A percentile compares a stretch with the other conserved stretches of the same genome.
Conservation (phyloP, 371 early-diverging fungal genomes). For the Capniomyces stellatus region DNA sequence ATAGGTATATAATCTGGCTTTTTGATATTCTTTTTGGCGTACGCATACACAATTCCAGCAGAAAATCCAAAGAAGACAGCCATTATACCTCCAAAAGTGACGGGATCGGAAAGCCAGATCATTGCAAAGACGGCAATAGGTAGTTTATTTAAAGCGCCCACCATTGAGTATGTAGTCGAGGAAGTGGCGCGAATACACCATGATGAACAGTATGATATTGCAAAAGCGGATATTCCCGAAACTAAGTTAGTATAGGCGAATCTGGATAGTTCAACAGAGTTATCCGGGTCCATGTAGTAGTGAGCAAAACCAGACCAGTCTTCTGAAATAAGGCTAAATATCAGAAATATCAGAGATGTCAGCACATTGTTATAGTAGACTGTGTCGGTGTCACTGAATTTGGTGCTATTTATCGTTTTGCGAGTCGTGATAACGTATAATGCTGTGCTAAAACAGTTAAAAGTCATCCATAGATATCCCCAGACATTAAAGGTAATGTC, state of each 20-base stretch:
- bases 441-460: conserved; percentile 85
- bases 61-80: conserved; percentile 70
- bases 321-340: conserved; percentile 61
- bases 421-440: conserved; percentile 81
- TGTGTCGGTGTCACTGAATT: conserved; percentile 86
- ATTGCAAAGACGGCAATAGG: conserved; percentile 92
- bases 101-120: conserved; percentile 77
- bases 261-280: conserved; percentile 21
- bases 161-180: conserved; percentile 97
- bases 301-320: conserved; percentile 34
- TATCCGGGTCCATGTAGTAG: conserved; percentile 19
- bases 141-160: conserved; percentile 97
- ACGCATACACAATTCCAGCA: conserved; percentile 65
- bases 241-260: conserved; percentile 55
- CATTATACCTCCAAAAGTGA: conserved; percentile 55
- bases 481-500: conserved; percentile 39
- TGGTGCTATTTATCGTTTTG: conserved; percentile 58
- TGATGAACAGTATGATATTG: conserved; percentile 77
- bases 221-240: conserved; percentile 74
- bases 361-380: conserved; percentile 95
- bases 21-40: conserved; percentile 44
- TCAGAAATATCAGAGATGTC: conserved; percentile 64
- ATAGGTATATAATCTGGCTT: no score
- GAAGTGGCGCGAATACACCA: conserved; percentile 92
- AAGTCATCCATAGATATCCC: conserved; percentile 85